Evolutionary conservation across 805 yeast genomes (phyloP).

Genomic region (Metschnikowia hibisci): DNA sequence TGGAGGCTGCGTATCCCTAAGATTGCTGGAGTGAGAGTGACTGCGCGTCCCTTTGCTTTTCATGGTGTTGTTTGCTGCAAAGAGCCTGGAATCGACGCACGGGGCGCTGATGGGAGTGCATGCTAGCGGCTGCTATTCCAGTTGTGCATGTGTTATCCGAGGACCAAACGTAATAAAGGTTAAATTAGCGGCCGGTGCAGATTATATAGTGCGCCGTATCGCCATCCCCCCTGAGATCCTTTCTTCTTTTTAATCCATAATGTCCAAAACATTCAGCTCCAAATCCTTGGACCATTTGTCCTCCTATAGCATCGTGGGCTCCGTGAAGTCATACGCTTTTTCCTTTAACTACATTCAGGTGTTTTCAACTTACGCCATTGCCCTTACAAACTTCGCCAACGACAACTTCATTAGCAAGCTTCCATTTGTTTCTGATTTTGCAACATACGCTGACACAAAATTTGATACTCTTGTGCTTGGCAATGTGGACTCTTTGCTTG

Average conservation of each 20-base stretch:
- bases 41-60: too few species aligned
- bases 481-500: constrained; percentile 20
- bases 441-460: constrained; percentile 22
- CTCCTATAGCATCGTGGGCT: constrained; percentile 29
- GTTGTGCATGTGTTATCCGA: constrained; percentile 4
- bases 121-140: not conserved
- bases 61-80: too few species aligned
- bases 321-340: constrained; percentile 21
- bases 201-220: constrained; percentile 1
- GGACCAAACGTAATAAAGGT: not conserved
- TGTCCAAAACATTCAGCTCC: constrained; percentile 29
- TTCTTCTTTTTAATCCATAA: not conserved
- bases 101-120: not conserved
- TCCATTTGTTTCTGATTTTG: constrained; percentile 17
- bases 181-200: not conserved
- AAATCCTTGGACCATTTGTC: constrained; percentile 31
- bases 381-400: constrained; percentile 21
- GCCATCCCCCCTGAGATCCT: not conserved
- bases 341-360: constrained; percentile 25
- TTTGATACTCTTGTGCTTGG: constrained; percentile 24
- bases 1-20: too few species aligned
- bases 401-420: constrained; percentile 21
- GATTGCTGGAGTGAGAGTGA: not conserved
- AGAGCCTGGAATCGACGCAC: constrained; percentile 1
- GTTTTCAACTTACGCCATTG: constrained; percentile 21